These are phyloP conservation scores for Ophiosphaerella korrae DNA, from an alignment of 2,329 filamentous ascomycete species.

Conservation along the genomic window DNA sequence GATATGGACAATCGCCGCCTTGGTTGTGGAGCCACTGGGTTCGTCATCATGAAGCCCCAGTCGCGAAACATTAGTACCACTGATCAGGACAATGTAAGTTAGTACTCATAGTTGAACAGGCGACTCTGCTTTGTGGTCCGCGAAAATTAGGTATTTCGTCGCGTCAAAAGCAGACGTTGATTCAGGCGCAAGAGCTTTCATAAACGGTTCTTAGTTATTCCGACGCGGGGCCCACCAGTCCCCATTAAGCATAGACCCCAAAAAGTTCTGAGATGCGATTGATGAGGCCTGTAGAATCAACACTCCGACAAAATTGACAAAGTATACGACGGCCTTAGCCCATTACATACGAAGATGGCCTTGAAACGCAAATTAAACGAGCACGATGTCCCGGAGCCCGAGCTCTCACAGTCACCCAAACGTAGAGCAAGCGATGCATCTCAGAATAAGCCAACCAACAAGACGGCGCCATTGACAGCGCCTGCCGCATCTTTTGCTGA, in stretches of 20 bases:
- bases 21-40: too few species aligned
- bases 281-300: background rate
- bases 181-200: background rate
- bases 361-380: conserved; percentile 58
- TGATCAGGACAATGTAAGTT: too few species aligned
- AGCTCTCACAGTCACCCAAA: conserved; percentile 17
- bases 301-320: background rate
- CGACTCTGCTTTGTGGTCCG: too few species aligned
- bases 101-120: too few species aligned
- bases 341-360: conserved; percentile 8
- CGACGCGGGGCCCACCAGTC: conserved; percentile 15
- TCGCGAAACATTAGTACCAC: too few species aligned
- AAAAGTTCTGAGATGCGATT: conserved; percentile 26
- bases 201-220: conserved; percentile 8
- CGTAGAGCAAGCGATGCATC: conserved; percentile 30
- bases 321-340: background rate
- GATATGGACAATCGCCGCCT: too few species aligned
- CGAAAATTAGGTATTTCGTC: too few species aligned
- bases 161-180: too few species aligned
- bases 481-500: conserved; percentile 66
- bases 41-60: too few species aligned
- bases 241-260: conserved; percentile 14
- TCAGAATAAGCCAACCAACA: conserved; percentile 19
- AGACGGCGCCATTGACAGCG: conserved; percentile 14
- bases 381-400: conserved; percentile 52